phyloP scores from a whole-genome alignment of 495 filamentous ascomycete species.

The Aspergillus asperescens region DNA sequence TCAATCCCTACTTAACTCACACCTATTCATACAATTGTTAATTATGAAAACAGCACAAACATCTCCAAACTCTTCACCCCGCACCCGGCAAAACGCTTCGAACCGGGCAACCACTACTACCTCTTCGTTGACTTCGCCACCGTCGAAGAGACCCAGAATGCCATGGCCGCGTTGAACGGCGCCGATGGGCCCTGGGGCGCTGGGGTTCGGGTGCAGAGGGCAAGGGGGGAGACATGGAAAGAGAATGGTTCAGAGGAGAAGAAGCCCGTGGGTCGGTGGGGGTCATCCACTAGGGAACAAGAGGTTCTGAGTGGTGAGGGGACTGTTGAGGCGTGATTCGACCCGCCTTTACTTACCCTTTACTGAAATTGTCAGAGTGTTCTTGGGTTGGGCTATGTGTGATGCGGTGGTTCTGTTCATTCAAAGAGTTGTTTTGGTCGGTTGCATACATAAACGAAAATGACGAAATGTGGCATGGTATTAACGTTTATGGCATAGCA shows the following conservation, averaged over 20 bases:
- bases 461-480: neutral
- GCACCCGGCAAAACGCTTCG: conserved; percentile 46
- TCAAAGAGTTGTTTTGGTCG: no score
- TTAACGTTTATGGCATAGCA: conserved; percentile 4
- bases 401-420: no score
- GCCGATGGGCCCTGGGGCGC: conserved; percentile 43
- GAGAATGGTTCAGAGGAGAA: conserved; percentile 17
- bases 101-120: conserved; percentile 58
- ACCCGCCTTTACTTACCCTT: no score
- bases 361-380: neutral
- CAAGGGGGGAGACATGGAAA: conserved; percentile 29
- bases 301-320: neutral
- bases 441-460: no score
- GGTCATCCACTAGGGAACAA: neutral
- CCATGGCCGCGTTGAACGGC: conserved; percentile 37
- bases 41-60: conserved; percentile 32
- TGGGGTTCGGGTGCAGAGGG: conserved; percentile 38
- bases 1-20: neutral
- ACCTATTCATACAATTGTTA: neutral
- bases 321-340: neutral
- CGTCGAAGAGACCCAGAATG: conserved; percentile 51
- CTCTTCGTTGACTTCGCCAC: conserved; percentile 61
- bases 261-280: neutral
- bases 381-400: neutral
- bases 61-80: conserved; percentile 61